These are phyloP conservation scores for Apiospora aurea DNA, from an alignment of 2,329 filamentous ascomycete species.

Conservation along the genomic window DNA sequence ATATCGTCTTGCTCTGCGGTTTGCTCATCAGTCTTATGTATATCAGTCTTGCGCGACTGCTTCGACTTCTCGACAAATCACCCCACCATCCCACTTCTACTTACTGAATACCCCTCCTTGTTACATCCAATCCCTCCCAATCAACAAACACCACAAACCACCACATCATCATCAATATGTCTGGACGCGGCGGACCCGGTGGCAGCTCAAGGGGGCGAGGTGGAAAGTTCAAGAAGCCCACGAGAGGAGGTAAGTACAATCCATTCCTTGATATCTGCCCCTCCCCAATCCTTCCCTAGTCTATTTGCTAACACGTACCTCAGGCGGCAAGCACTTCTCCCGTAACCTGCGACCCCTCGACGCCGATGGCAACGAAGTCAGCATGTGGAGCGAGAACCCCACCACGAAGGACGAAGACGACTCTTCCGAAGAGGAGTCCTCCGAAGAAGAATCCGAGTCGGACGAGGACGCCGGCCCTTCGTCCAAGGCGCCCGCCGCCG, in stretches of 20 bases:
- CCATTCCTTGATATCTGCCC: background rate
- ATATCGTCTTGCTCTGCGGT: constrained; percentile 22
- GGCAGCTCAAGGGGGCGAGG: constrained; percentile 76
- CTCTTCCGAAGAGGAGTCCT: constrained; percentile 59
- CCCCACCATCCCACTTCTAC: constrained; percentile 31
- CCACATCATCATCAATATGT: constrained; percentile 44
- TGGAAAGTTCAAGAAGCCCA: constrained; percentile 94
- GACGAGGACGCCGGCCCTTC: constrained; percentile 54
- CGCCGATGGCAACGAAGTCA: constrained; percentile 84
- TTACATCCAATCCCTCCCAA: constrained; percentile 12
- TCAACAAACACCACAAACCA: constrained; percentile 3
- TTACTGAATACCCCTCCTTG: constrained; percentile 25
- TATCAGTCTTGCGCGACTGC: background rate
- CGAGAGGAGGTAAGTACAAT: constrained; percentile 76
- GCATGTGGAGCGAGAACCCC: constrained; percentile 77
- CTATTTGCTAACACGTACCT: background rate
- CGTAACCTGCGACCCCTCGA: constrained; percentile 88
- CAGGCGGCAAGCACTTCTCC: constrained; percentile 95
- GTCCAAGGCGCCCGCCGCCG: constrained; percentile 48
- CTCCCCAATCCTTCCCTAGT: background rate
- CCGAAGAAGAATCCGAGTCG: constrained; percentile 57
- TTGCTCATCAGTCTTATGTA: background rate
- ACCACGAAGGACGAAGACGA: constrained; percentile 57
- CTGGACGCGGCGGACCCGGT: constrained; percentile 51
- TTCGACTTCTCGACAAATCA: constrained; percentile 26